Percentiles rank a stretch among this genome's conserved stretches.
Evolutionary conservation across 2,329 filamentous ascomycete species (phyloP).

Genomic region (Periconia sp.): DNA sequence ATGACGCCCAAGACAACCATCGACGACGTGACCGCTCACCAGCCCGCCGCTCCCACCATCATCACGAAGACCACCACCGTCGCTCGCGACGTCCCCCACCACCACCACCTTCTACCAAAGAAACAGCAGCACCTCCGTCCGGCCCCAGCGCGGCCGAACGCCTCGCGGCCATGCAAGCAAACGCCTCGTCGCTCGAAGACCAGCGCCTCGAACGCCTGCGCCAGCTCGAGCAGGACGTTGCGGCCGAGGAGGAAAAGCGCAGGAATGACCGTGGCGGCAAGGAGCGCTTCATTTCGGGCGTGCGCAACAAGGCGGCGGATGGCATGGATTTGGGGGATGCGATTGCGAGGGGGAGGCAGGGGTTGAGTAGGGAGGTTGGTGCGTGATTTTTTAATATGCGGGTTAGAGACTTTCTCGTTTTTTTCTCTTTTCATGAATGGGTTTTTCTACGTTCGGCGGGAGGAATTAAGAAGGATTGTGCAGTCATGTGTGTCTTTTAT

Average conservation of each 20-base stretch:
- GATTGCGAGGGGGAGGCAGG: slow-evolving; percentile 29
- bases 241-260: slow-evolving; percentile 32
- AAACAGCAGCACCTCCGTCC: slow-evolving; percentile 6
- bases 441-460: no score
- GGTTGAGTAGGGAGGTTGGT: slow-evolving; percentile 19
- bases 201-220: slow-evolving; percentile 37
- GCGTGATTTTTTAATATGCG: slow-evolving; percentile 9
- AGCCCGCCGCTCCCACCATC: no score
- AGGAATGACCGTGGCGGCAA: slow-evolving; percentile 27
- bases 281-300: slow-evolving; percentile 23
- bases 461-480: no score
- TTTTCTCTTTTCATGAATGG: no score
- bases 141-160: slow-evolving; percentile 28
- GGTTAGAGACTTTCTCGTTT: no score
- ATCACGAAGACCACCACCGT: not conserved
- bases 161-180: slow-evolving; percentile 38
- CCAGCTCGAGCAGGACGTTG: slow-evolving; percentile 32
- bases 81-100: slow-evolving; percentile 5
- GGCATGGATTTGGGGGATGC: slow-evolving; percentile 31
- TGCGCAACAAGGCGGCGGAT: slow-evolving; percentile 25
- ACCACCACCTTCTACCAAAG: slow-evolving; percentile 6
- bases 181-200: slow-evolving; percentile 34
- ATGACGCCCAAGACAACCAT: slow-evolving; percentile 12
- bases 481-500: no score
- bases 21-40: not conserved